These are phyloP conservation scores for Lonicera japonica DNA, from an alignment of 129 eudicot genomes.

Conservation along the genomic window DNA sequence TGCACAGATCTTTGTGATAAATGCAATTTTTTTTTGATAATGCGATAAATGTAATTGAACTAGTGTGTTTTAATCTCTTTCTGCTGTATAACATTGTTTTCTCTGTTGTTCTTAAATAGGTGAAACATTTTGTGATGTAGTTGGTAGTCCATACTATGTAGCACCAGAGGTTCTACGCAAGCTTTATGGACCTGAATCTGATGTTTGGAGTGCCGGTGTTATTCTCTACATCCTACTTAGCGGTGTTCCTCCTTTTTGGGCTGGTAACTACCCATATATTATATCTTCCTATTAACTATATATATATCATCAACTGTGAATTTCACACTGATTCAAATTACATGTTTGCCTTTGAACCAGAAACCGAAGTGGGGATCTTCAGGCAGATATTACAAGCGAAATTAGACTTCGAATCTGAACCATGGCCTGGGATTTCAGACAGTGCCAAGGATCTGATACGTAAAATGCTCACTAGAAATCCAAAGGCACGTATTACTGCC, in stretches of 20 bases:
- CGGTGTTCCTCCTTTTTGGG: conserved; percentile 98
- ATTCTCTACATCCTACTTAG: conserved; percentile 78
- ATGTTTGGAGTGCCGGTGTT: conserved; percentile 98
- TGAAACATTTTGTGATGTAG: conserved; percentile 75
- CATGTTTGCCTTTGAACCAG: conserved; percentile 32
- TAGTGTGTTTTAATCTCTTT: not conserved
- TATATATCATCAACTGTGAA: too few relatives aligned
- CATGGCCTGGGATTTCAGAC: conserved; percentile 88
- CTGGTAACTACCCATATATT: conserved; percentile 59
- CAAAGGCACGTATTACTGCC: conserved; percentile 82
- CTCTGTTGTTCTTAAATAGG: conserved; percentile 23
- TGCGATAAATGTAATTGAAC: too few relatives aligned
- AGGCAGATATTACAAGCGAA: conserved; percentile 78
- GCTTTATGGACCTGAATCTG: conserved; percentile 91
- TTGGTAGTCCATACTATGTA: conserved; percentile 94
- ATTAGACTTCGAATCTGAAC: conserved; percentile 81
- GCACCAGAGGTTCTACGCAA: conserved; percentile 91
- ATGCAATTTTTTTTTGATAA: too few relatives aligned
- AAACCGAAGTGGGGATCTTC: conserved; percentile 90
- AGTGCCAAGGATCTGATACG: conserved; percentile 80
- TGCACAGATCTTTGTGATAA: too few relatives aligned
- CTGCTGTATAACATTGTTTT: not conserved
- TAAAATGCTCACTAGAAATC: conserved; percentile 86
- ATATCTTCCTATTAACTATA: too few relatives aligned
- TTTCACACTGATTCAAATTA: too few relatives aligned